Conservation (phyloP, 2,329 filamentous ascomycete genomes). For the Lecanosticta acicola region DNA sequence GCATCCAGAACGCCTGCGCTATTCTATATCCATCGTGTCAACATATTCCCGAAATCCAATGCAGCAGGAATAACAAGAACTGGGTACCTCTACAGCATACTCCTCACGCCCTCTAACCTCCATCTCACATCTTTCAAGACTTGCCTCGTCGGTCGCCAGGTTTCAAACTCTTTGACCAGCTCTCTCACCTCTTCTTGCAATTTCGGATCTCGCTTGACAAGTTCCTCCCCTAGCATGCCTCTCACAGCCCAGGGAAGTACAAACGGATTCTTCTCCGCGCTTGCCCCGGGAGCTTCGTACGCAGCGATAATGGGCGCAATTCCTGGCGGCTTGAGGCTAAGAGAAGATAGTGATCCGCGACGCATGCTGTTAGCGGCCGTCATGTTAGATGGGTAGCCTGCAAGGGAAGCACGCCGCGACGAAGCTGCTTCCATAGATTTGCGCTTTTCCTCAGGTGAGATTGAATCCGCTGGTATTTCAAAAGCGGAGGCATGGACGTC, state of each 20-base stretch:
- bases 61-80: too few relatives aligned
- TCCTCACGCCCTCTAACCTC: constrained; percentile 82
- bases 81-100: constrained; percentile 58
- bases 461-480: background rate
- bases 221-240: constrained; percentile 83
- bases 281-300: constrained; percentile 36
- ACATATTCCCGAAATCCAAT: background rate
- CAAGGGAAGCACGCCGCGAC: constrained; percentile 21
- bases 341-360: constrained; percentile 25
- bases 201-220: constrained; percentile 74
- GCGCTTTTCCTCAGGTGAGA: constrained; percentile 15
- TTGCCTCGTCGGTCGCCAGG: constrained; percentile 87
- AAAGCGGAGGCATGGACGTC: constrained; percentile 22
- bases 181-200: constrained; percentile 62
- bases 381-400: constrained; percentile 27
- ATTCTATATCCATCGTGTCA: background rate
- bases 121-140: constrained; percentile 94
- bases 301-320: constrained; percentile 30
- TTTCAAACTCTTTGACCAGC: constrained; percentile 80
- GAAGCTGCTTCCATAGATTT: constrained; percentile 20
- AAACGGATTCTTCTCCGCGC: constrained; percentile 65
- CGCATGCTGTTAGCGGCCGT: constrained; percentile 32
- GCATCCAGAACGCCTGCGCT: background rate
- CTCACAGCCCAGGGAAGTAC: constrained; percentile 94
- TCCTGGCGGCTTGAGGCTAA: constrained; percentile 21